These are phyloP conservation scores for Axilococcus clingmanii DNA, from an alignment of 139 green algal species.

Conservation along the genomic window DNA sequence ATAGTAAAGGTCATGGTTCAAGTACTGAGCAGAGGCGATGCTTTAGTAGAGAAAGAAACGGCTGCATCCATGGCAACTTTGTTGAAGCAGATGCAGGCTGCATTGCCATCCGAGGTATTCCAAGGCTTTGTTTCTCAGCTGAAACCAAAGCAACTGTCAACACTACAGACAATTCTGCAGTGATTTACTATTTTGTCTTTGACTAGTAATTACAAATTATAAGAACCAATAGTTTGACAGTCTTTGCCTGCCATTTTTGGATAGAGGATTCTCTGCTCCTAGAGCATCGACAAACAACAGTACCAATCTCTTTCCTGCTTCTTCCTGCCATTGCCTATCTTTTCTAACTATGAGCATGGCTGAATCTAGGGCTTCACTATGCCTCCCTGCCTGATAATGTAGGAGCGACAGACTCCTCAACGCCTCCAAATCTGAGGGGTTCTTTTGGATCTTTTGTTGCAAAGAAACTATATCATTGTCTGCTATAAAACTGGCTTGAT, in stretches of 20 bases:
- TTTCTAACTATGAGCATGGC: slow-evolving; percentile 4
- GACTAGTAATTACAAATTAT: neutral
- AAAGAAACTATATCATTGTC: too few relatives aligned
- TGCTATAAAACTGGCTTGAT: neutral
- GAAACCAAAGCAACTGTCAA: slow-evolving; percentile 36
- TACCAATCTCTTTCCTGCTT: slow-evolving; percentile 8
- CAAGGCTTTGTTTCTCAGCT: slow-evolving; percentile 20
- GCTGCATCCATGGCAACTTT: slow-evolving; percentile 27
- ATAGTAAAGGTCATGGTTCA: slow-evolving; percentile 28
- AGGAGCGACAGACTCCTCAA: slow-evolving; percentile 1
- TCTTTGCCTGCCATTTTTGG: neutral
- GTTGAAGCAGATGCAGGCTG: slow-evolving; percentile 34
- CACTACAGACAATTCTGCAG: slow-evolving; percentile 17
- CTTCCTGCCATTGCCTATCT: slow-evolving; percentile 11
- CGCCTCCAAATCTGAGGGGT: neutral
- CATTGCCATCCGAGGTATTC: slow-evolving; percentile 20
- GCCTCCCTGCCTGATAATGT: slow-evolving; percentile 1
- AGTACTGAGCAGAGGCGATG: slow-evolving; percentile 31
- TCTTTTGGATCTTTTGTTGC: neutral
- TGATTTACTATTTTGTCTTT: too few relatives aligned
- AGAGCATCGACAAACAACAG: slow-evolving; percentile 3
- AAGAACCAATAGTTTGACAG: slow-evolving; percentile 9
- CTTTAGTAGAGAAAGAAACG: slow-evolving; percentile 31
- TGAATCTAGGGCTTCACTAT: slow-evolving; percentile 5
- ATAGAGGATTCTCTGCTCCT: neutral